These are phyloP conservation scores for Fallopia convolvulus DNA, from an alignment of 148 eudicot species.

Conservation along the genomic window DNA sequence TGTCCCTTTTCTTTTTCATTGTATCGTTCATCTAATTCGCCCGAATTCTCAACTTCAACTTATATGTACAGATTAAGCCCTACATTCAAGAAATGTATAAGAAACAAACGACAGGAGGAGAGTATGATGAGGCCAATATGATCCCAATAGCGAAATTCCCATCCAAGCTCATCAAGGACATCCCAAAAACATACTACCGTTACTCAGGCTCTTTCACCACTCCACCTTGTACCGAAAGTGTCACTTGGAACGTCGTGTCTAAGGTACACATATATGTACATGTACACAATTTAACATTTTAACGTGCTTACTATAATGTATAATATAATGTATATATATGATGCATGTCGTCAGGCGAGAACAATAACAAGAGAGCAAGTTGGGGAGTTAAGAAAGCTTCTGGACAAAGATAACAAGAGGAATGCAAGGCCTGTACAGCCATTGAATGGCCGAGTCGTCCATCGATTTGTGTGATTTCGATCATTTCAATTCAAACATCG, in stretches of 20 bases:
- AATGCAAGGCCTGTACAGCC: slow-evolving; percentile 62
- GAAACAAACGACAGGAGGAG: neutral
- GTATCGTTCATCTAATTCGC: too few relatives aligned
- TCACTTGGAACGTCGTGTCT: slow-evolving; percentile 50
- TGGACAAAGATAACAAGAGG: slow-evolving; percentile 32
- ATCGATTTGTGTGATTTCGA: slow-evolving; percentile 8
- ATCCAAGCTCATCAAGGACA: slow-evolving; percentile 31
- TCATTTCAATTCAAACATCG: too few relatives aligned
- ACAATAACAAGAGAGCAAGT: slow-evolving; percentile 15
- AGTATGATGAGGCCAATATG: slow-evolving; percentile 4
- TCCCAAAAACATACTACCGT: slow-evolving; percentile 45
- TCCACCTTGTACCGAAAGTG: slow-evolving; percentile 80
- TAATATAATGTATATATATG: neutral
- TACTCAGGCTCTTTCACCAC: slow-evolving; percentile 81
- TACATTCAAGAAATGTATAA: neutral
- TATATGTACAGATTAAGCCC: neutral
- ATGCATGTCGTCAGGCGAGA: neutral
- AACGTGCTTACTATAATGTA: too few relatives aligned
- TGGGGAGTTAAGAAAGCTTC: slow-evolving; percentile 34
- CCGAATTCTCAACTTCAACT: too few relatives aligned
- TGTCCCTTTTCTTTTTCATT: too few relatives aligned
- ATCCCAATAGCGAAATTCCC: slow-evolving; percentile 29
- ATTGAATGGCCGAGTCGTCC: slow-evolving; percentile 45
- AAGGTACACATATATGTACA: slow-evolving; percentile 27
- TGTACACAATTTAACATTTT: too few relatives aligned